Base-by-base conservation (phyloP, 2,329 filamentous ascomycete genomes). In the Sordariomycetes sp. region DNA sequence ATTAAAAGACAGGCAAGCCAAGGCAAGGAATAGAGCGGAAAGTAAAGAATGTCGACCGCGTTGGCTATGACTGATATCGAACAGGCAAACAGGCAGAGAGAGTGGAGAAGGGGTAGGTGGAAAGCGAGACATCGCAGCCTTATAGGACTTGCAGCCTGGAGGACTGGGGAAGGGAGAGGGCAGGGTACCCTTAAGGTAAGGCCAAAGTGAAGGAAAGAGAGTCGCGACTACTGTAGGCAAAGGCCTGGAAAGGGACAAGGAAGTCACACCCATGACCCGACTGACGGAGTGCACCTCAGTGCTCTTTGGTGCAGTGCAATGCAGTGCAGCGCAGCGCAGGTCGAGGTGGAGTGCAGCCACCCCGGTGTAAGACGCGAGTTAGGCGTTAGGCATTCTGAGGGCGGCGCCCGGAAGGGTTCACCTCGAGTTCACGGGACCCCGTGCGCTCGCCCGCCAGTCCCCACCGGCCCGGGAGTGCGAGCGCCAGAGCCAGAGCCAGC, bases 51-150 rank as follows among this genome's bases (percentile, higher is more conserved):
- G 31, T 33, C n/a, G 31, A 25, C 6, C 26, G 31, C 14, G 21
- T 32, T 20, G 16, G n/a, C 9, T 32, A 32, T 32, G 30, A 32
- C 30, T 32, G 16, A 27, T 32, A 5, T 4, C 11, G 17, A 32
- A 18, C 19, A 32, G 30, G 30, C 30, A 32, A 16, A 21, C 12
- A 32, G 19, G 19, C 19, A 32, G 18, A 32, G 21, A 32, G 17
- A 21, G 34, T 28, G 24, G 29, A 15, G 23, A 39, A 44, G 43
- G 43, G 45, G 41, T 34, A 44, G 48, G 45, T 46, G 46, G 53
- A 53, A 33, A 46, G 48, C 41, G 62, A 63, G 65, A 52, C 56
- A 69, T 70, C 60, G 61, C 50, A 68, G 63, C 68, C 68, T 73
- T 73, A 72, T 73, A 73, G 43, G 37, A 43, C 41, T 34, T 43